phyloP scores from a whole-genome alignment of 2,329 filamentous ascomycete species.

The Exophiala sideris region DNA sequence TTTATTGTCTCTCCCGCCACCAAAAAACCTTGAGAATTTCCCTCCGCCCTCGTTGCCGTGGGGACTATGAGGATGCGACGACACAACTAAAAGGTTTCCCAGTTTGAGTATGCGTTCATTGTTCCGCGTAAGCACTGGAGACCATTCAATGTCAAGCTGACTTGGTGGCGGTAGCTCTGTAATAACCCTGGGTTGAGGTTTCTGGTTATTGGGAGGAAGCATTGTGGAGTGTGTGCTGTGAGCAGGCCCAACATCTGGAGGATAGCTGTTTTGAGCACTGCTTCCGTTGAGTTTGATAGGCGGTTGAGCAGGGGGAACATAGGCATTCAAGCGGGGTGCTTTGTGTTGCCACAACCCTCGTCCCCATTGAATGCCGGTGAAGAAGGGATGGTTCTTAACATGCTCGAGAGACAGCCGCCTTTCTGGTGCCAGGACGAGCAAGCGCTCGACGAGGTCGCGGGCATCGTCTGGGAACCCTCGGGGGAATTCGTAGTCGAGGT shows the following conservation, averaged over 20 bases:
- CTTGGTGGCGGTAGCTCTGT: constrained; percentile 95
- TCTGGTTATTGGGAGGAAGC: constrained; percentile 40
- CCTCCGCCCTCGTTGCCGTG: constrained; percentile 63
- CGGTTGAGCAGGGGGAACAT: constrained; percentile 72
- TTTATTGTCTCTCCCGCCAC: constrained; percentile 83
- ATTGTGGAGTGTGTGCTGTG: constrained; percentile 36
- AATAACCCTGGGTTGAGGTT: constrained; percentile 73
- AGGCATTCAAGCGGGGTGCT: constrained; percentile 80
- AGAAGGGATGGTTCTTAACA: constrained; percentile 95
- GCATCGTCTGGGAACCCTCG: constrained; percentile 81
- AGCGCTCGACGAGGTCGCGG: constrained; percentile 82
- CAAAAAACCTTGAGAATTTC: constrained; percentile 91
- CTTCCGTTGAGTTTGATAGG: constrained; percentile 70
- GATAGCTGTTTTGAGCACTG: constrained; percentile 38
- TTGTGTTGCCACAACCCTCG: constrained; percentile 84
- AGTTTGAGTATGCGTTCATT: constrained; percentile 95
- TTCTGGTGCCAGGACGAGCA: constrained; percentile 83
- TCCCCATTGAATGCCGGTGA: constrained; percentile 81
- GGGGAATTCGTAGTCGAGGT: constrained; percentile 90
- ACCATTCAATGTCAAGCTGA: constrained; percentile 98
- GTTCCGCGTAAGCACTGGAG: constrained; percentile 81
- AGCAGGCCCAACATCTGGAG: constrained; percentile 42
- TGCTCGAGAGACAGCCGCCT: constrained; percentile 87
- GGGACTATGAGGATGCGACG: constrained; percentile 70
- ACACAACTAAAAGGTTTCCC: constrained; percentile 82